Base-by-base conservation (phyloP, 2,329 filamentous ascomycete species). In the Aspergillus sp. region DNA sequence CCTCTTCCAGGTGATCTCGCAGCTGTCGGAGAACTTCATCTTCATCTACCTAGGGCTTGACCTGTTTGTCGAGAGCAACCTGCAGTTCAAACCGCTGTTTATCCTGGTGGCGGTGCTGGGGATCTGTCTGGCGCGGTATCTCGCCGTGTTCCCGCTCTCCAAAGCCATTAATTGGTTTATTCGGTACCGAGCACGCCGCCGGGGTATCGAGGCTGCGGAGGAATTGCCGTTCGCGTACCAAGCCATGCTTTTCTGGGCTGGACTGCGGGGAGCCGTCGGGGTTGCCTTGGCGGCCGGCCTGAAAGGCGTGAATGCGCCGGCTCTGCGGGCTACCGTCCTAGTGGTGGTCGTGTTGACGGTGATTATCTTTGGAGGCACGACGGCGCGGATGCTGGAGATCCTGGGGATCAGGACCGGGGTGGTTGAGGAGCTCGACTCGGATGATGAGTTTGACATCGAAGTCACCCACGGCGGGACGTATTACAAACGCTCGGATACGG, bases 201-300 rank as follows among this genome's bases (percentile, higher is more conserved):
- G 83, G 45, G 89, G 89, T 27, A 77, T 75, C 47, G 86, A 94
- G 48, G 80, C 84, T 4, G 80, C 81, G 10, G 91, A 97, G 54
- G 93, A 97, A 66, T 73, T 98, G 33, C 93, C 93, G 0, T 94
- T 89, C 63, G 88, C 88, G 57, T 95, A 97, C 68, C 93, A 97
- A 68, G 89, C 86, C n/a, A 97, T 98, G 93, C 80, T 98, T n/a
- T 98, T 94, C 72, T 98, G 93, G 93, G 93, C 93, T 10, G 93
- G 93, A 28, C 77, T 98, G 29, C 87, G 93, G 52, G 93, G 93
- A 58, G 93, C 93, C 41, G 93, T 98, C 57, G 93, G 93, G 48
- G 93, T 98, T 33, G 93, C 93, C 1, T 76, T 98, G 41, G 93
- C 93, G 30, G 91, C 91, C 26, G 85, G 94, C 28, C 77, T 98